Evolutionary conservation across 2,329 filamentous ascomycete species (phyloP).

Genomic region (Apiospora rasikravindrae): DNA sequence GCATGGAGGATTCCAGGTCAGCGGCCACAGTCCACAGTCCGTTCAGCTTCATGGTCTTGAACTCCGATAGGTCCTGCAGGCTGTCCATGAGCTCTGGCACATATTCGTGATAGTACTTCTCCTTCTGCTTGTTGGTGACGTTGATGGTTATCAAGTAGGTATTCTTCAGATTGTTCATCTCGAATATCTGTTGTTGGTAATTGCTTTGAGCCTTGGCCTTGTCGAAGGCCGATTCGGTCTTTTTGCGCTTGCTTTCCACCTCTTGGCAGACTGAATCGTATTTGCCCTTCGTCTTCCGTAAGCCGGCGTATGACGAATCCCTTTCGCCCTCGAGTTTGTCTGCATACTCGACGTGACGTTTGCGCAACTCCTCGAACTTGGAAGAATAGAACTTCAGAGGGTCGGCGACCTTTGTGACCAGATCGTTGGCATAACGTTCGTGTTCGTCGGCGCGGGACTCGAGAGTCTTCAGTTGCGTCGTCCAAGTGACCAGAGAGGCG

Average conservation of each 20-base stretch:
- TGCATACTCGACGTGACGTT: conserved; percentile 88
- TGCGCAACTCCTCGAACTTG: conserved; percentile 90
- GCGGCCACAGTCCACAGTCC: conserved; percentile 82
- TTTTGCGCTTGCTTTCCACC: conserved; percentile 92
- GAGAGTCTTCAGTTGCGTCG: conserved; percentile 87
- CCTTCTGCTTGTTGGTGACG: conserved; percentile 96
- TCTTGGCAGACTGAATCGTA: conserved; percentile 94
- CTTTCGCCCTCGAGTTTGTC: conserved; percentile 88
- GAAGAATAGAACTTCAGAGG: conserved; percentile 76
- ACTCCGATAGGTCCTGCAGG: conserved; percentile 91
- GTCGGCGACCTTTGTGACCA: conserved; percentile 82
- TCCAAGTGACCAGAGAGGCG: conserved; percentile 96
- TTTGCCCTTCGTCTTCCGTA: conserved; percentile 90
- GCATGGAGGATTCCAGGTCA: conserved; percentile 77
- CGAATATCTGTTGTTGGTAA: conserved; percentile 88
- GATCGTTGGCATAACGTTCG: conserved; percentile 79
- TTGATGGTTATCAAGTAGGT: conserved; percentile 97
- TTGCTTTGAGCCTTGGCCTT: conserved; percentile 89
- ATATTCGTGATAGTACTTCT: conserved; percentile 97
- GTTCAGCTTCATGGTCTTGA: conserved; percentile 83
- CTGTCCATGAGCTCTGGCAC: conserved; percentile 92
- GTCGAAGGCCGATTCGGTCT: conserved; percentile 92
- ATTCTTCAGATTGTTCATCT: conserved; percentile 99
- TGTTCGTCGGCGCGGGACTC: conserved; percentile 89
- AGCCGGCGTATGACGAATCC: conserved; percentile 80